Evolutionary conservation across 2,329 filamentous ascomycete species (phyloP), one percentile per base, ranked within the genome.

Genomic region (Fusarium continuum): DNA sequence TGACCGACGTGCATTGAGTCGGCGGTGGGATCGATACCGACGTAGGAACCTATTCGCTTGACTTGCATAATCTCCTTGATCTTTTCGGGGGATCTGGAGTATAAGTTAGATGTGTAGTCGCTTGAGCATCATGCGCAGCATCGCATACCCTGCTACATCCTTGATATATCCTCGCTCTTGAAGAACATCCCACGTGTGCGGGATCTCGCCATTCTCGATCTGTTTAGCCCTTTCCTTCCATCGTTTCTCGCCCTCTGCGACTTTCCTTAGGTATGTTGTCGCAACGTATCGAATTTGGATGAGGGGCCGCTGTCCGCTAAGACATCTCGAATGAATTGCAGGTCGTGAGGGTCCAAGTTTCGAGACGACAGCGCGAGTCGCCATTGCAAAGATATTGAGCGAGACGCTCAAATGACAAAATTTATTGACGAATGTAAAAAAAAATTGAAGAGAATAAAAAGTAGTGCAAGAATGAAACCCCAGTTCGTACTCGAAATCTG

Each of bases 11-110:
- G 92, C 56, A 95, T 79, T 3, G 91, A 95, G 52, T 86, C 81
- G 13, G 91, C 91, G 0, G 92, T 95, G 6, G 92, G 91, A 72
- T 96, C 92, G 70, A 95, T 86, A 67, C 92, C 92, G 48, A 91
- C 89, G 71, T 96, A 96, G 56, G 85, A 88, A 61, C 88, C 89
- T 67, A 92, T 85, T 60, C 88, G 82, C 72, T 88, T 88, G 22
- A 79, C 74, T 6, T 82, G 84, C 78, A 95, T 84, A 19, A 91
- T 79, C 64, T 84, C 82, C 47, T 87, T 83, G 69, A 94, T 83
- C 38, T 80, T 79, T 2, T 79, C 69, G 35, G 83, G 75, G 53
- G 83, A 78, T 34, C 80, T 82, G 50, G 28, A 32, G 10, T 10
- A 32, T 13, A 32, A 26, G 36, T 61, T 49, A 48, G 25, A 51